phyloP scores from a whole-genome alignment of 805 yeast species.

The Suhomyces canberraensis region DNA sequence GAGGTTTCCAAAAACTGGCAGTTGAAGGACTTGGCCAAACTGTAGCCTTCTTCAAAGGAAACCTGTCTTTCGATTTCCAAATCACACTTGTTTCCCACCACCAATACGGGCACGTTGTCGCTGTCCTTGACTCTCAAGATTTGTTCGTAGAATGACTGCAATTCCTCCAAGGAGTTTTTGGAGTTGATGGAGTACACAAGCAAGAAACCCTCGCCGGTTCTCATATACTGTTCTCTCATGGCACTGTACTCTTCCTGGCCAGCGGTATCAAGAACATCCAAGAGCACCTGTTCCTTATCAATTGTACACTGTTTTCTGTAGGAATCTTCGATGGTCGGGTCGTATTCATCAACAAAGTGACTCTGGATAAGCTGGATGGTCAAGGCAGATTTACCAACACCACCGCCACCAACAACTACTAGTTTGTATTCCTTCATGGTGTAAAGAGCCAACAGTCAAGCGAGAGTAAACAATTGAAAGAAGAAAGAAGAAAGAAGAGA shows the following conservation, averaged over 20 bases:
- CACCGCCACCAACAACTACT: slow-evolving; percentile 98
- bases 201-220: slow-evolving; percentile 92
- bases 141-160: slow-evolving; percentile 74
- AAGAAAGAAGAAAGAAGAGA: not conserved
- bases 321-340: slow-evolving; percentile 94
- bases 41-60: slow-evolving; percentile 57
- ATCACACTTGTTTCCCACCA: slow-evolving; percentile 82
- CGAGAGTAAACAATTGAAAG: not conserved
- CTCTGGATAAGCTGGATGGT: slow-evolving; percentile 93
- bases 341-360: slow-evolving; percentile 95
- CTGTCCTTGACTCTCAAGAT: slow-evolving; percentile 74
- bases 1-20: slow-evolving; percentile 86
- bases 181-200: slow-evolving; percentile 88
- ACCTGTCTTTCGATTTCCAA: slow-evolving; percentile 75
- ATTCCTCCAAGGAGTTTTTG: slow-evolving; percentile 78
- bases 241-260: slow-evolving; percentile 97
- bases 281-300: slow-evolving; percentile 58
- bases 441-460: slow-evolving; percentile 1
- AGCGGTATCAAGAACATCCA: slow-evolving; percentile 94
- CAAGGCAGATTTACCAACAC: slow-evolving; percentile 96
- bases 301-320: slow-evolving; percentile 84
- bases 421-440: slow-evolving; percentile 76
- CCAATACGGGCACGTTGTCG: slow-evolving; percentile 67
- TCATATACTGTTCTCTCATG: slow-evolving; percentile 83
- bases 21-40: slow-evolving; percentile 61